These are phyloP conservation scores for Glebionis coronaria DNA, from an alignment of 129 eudicot species.

Conservation along the genomic window DNA sequence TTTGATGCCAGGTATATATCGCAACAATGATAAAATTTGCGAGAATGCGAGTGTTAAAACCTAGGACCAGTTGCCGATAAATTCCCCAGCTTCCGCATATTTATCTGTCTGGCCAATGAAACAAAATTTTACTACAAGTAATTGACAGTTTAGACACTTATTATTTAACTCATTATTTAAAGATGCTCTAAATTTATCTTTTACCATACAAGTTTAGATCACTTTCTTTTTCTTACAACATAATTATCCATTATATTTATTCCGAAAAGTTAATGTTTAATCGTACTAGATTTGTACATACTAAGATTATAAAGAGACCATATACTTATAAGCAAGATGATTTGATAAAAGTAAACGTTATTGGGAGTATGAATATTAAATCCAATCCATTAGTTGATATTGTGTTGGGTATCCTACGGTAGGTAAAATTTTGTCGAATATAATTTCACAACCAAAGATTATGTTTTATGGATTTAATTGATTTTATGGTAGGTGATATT, in stretches of 20 bases:
- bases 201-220: too few relatives aligned
- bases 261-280: too few relatives aligned
- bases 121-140: not conserved
- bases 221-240: too few relatives aligned
- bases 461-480: not conserved
- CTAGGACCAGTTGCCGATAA: slow-evolving; percentile 24
- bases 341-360: too few relatives aligned
- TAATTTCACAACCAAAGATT: not conserved
- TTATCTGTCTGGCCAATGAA: slow-evolving; percentile 1
- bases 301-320: too few relatives aligned
- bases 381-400: not conserved
- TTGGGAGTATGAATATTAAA: too few relatives aligned
- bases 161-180: too few relatives aligned
- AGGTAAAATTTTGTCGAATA: not conserved
- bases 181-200: too few relatives aligned
- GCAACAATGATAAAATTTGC: slow-evolving; percentile 15
- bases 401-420: not conserved
- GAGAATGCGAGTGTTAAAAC: slow-evolving; percentile 6
- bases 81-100: slow-evolving; percentile 18
- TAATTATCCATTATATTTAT: too few relatives aligned
- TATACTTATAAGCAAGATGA: too few relatives aligned
- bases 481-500: slow-evolving; percentile 3
- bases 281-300: too few relatives aligned
- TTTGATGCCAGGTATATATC: slow-evolving; percentile 21
- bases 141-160: slow-evolving; percentile 1